Evolutionary conservation across 2,329 filamentous ascomycete species (phyloP), one percentile per base, ranked within the genome.

Genomic region (Aspergillus tanneri): DNA sequence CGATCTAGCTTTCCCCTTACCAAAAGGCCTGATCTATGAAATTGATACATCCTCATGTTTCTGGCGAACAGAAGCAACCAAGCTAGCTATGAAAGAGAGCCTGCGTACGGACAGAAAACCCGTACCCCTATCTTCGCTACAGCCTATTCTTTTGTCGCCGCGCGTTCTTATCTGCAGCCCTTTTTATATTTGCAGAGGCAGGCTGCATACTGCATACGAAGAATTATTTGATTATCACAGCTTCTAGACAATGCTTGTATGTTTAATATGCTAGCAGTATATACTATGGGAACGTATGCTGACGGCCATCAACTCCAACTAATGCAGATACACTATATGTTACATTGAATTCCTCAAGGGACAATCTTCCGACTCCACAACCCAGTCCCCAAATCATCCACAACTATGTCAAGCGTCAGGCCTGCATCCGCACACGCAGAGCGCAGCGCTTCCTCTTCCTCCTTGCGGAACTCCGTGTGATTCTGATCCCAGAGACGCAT

Each of bases 401-500:
- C 9, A 24, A 23, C 22, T 23, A 38, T n/a, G 12, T 38, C n/a
- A 21, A 38, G 19, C 19, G 16, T 38, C 7, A 38, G 19, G 36
- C 36, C 36, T n/a, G 19, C 36, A 7, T 38, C 19, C 8, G 2
- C 36, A 23, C 36, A 38, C 9, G 18, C 36, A 23, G 11, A 23
- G 36, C 36, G 19, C 4, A 38, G 14, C 36, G 19, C 36, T 9
- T 38, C 36, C 18, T 38, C 16, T 7, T 22, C 9, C 16, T 38
- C 36, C 16, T 38, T n/a, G 12, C 19, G 22, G n/a, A n/a, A 21
- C 16, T 23, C 36, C 7, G 19, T 38, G 10, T 38, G 19, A 23
- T 38, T 38, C 36, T 23, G 36, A 23, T 38, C 19, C 36, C 36
- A 38, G 12, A 38, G 36, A n/a, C 36, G 36, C 36, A 21, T n/a